A percentile compares a stretch with the other conserved stretches of the same genome.
Evolutionary conservation across 2,329 filamentous ascomycete genomes (phyloP).

Genomic region (Fusarium sp.): DNA sequence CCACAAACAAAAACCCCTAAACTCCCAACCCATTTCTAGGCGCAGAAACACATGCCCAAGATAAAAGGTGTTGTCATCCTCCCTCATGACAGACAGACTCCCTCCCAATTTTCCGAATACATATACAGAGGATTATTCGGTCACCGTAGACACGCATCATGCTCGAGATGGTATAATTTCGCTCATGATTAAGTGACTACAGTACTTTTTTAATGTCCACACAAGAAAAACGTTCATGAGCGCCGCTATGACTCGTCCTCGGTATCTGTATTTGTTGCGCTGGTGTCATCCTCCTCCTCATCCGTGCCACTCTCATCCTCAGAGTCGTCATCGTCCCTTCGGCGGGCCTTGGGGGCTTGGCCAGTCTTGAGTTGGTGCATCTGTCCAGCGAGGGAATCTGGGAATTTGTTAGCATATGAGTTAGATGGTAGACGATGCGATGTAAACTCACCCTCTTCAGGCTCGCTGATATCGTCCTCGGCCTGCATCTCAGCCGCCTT

Average conservation of each 20-base stretch:
- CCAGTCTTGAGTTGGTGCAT: slow-evolving; percentile 89
- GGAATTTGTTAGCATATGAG: slow-evolving; percentile 45
- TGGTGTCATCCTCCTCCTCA: slow-evolving; percentile 78
- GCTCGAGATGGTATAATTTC: slow-evolving; percentile 11
- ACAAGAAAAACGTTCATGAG: slow-evolving; percentile 9
- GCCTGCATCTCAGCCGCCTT: slow-evolving; percentile 85
- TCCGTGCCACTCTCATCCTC: slow-evolving; percentile 86
- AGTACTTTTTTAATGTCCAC: slow-evolving; percentile 28
- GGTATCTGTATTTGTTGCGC: slow-evolving; percentile 78
- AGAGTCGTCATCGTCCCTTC: slow-evolving; percentile 70
- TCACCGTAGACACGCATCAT: slow-evolving; percentile 25
- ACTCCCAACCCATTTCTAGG: slow-evolving; percentile 39
- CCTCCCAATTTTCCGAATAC: slow-evolving; percentile 20
- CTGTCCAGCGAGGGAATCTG: slow-evolving; percentile 91
- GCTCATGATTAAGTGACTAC: slow-evolving; percentile 22
- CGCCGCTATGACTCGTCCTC: slow-evolving; percentile 69
- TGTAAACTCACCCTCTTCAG: slow-evolving; percentile 86
- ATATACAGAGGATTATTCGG: slow-evolving; percentile 32
- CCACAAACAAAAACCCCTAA: slow-evolving; percentile 33
- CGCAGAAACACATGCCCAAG: slow-evolving; percentile 36
- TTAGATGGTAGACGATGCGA: background rate
- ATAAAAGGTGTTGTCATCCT: slow-evolving; percentile 22
- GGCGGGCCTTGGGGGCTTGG: slow-evolving; percentile 70
- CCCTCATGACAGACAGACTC: slow-evolving; percentile 7
- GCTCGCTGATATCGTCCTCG: slow-evolving; percentile 97